phyloP scores from a whole-genome alignment of 1,284 basidiomycete genomes.

The Leccinum fuscescens region DNA sequence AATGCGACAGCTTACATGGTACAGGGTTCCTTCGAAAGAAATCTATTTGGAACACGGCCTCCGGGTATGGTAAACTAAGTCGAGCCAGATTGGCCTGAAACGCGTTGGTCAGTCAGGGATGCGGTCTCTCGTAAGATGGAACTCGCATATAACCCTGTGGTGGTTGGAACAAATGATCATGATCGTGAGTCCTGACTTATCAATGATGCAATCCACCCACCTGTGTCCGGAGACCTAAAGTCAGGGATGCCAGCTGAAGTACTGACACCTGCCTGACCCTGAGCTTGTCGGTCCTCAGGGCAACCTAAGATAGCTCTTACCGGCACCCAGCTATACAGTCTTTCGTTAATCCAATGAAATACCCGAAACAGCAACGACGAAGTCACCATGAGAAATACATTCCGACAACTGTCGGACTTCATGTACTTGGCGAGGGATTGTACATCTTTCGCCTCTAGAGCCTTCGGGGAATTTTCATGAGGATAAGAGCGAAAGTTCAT shows the following conservation, averaged over 20 bases:
- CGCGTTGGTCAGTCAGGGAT: neutral
- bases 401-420: conserved; percentile 61
- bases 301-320: conserved; percentile 35
- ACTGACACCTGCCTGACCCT: conserved; percentile 55
- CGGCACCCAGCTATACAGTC: conserved; percentile 55
- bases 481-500: conserved; percentile 16
- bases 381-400: conserved; percentile 70
- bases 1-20: conserved; percentile 54
- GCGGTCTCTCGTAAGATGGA: neutral
- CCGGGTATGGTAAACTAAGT: conserved; percentile 73
- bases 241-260: conserved; percentile 81
- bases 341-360: conserved; percentile 4
- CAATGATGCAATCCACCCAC: conserved; percentile 34
- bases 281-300: neutral
- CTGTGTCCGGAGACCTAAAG: conserved; percentile 76
- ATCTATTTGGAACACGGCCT: conserved; percentile 78
- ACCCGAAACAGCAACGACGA: neutral
- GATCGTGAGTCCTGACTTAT: neutral
- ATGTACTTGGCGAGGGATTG: conserved; percentile 64
- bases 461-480: conserved; percentile 11
- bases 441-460: conserved; percentile 39
- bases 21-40: conserved; percentile 72
- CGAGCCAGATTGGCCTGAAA: conserved; percentile 69
- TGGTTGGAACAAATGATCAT: neutral
- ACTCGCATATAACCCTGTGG: conserved; percentile 52